Evolutionary conservation across 768 basidiomycete species (phyloP).

Genomic region (Daedaleopsis sinensis): DNA sequence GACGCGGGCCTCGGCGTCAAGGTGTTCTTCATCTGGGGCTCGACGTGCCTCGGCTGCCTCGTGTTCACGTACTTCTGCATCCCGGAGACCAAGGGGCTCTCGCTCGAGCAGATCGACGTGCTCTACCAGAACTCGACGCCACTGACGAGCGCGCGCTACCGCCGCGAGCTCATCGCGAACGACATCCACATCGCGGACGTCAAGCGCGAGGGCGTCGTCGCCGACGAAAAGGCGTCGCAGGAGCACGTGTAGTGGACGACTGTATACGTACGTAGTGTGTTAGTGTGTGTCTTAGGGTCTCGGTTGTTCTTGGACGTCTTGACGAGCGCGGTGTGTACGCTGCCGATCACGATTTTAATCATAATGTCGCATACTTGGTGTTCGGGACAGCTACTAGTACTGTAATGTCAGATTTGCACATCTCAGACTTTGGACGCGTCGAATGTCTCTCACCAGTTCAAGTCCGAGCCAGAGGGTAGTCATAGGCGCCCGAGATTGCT

Average conservation of each 20-base stretch:
- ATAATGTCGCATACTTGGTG: too few species aligned
- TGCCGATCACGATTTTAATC: too few species aligned
- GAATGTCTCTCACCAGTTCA: too few species aligned
- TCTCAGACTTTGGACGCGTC: too few species aligned
- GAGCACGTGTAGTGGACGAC: not conserved
- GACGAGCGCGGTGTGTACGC: too few species aligned
- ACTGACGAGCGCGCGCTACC: conserved; percentile 45
- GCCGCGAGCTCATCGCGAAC: conserved; percentile 33
- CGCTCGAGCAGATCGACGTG: conserved; percentile 83
- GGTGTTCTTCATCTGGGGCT: conserved; percentile 88
- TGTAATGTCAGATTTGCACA: too few species aligned
- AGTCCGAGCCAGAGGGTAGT: too few species aligned
- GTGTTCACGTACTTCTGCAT: conserved; percentile 48
- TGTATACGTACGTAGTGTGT: too few species aligned
- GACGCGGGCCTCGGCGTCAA: conserved; percentile 64
- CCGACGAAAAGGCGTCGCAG: not conserved
- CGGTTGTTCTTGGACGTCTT: too few species aligned
- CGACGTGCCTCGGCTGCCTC: conserved; percentile 67
- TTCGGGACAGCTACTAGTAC: too few species aligned
- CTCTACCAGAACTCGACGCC: conserved; percentile 73
- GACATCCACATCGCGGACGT: conserved; percentile 29
- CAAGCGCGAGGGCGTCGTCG: conserved; percentile 2
- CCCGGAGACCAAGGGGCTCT: conserved; percentile 82
- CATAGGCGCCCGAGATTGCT: too few species aligned
- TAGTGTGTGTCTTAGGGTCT: not conserved